These are phyloP conservation scores for Lachancea dasiensis DNA, from an alignment of 805 yeast genomes.

Conservation along the genomic window DNA sequence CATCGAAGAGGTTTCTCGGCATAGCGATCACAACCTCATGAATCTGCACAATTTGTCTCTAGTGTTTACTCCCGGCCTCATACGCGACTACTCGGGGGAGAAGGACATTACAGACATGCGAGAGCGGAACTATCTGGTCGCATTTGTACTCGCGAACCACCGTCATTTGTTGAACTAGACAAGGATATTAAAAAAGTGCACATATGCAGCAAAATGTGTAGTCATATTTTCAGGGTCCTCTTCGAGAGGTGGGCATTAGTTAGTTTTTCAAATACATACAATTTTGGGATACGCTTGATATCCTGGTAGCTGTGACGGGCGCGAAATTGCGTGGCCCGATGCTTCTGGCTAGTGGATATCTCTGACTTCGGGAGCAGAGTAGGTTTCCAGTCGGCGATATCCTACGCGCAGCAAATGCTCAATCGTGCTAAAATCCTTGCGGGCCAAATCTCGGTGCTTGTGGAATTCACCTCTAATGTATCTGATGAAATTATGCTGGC, in stretches of 20 bases:
- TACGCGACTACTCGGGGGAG: constrained; percentile 72
- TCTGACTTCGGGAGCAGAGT: constrained; percentile 62
- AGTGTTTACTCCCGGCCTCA: constrained; percentile 91
- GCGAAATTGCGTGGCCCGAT: too few relatives aligned
- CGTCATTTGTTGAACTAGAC: constrained; percentile 14
- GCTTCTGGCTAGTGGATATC: constrained; percentile 45
- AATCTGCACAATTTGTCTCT: constrained; percentile 74
- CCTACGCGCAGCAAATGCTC: constrained; percentile 83
- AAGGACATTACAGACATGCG: constrained; percentile 83
- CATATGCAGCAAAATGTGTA: too few relatives aligned
- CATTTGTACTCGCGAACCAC: constrained; percentile 54
- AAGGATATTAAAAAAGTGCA: neutral
- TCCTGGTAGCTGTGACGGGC: too few relatives aligned
- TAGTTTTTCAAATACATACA: neutral
- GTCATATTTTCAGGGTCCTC: too few relatives aligned
- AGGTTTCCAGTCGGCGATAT: constrained; percentile 62
- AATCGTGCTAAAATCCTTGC: constrained; percentile 77
- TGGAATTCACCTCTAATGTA: constrained; percentile 59
- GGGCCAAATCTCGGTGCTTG: constrained; percentile 50
- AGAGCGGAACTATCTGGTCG: constrained; percentile 69
- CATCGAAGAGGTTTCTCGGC: constrained; percentile 50
- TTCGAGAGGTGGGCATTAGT: too few relatives aligned
- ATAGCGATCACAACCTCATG: constrained; percentile 67
- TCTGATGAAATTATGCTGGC: constrained; percentile 38
- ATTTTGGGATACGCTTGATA: too few relatives aligned